phyloP scores from a whole-genome alignment of 2,329 filamentous ascomycete species.

The Colletotrichum sp. region DNA sequence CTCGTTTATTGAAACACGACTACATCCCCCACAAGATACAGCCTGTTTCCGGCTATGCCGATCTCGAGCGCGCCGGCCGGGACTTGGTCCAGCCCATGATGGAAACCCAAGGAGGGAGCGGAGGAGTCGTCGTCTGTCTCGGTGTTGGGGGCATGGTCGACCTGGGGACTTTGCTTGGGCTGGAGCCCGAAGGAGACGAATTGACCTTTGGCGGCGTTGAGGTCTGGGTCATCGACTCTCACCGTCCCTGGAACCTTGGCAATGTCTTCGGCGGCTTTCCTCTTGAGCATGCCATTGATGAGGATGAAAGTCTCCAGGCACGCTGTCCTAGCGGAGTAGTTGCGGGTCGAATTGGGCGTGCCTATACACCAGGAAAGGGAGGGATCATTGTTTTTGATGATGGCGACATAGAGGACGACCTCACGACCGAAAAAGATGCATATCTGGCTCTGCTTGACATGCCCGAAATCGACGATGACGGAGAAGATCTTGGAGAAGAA shows the following conservation, averaged over 20 bases:
- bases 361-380: slow-evolving; percentile 79
- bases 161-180: slow-evolving; percentile 77
- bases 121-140: slow-evolving; percentile 89
- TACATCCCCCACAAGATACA: slow-evolving; percentile 98
- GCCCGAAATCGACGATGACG: slow-evolving; percentile 84
- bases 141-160: slow-evolving; percentile 94
- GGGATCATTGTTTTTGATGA: slow-evolving; percentile 96
- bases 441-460: slow-evolving; percentile 88
- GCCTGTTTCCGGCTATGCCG: slow-evolving; percentile 89
- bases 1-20: slow-evolving; percentile 92
- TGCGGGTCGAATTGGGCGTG: slow-evolving; percentile 72
- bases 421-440: slow-evolving; percentile 76
- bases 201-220: slow-evolving; percentile 82
- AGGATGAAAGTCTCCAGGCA: slow-evolving; percentile 49
- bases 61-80: slow-evolving; percentile 80
- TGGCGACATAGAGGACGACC: slow-evolving; percentile 88
- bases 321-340: slow-evolving; percentile 70
- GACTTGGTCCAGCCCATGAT: slow-evolving; percentile 87
- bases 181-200: slow-evolving; percentile 73
- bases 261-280: slow-evolving; percentile 87
- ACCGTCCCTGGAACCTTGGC: slow-evolving; percentile 91
- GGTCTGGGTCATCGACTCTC: slow-evolving; percentile 91
- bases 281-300: slow-evolving; percentile 55
- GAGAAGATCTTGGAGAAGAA: slow-evolving; percentile 64
- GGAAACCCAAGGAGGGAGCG: slow-evolving; percentile 80